These are phyloP conservation scores for Crepidotus variabilis DNA, from an alignment of 768 basidiomycete genomes.

Conservation along the genomic window DNA sequence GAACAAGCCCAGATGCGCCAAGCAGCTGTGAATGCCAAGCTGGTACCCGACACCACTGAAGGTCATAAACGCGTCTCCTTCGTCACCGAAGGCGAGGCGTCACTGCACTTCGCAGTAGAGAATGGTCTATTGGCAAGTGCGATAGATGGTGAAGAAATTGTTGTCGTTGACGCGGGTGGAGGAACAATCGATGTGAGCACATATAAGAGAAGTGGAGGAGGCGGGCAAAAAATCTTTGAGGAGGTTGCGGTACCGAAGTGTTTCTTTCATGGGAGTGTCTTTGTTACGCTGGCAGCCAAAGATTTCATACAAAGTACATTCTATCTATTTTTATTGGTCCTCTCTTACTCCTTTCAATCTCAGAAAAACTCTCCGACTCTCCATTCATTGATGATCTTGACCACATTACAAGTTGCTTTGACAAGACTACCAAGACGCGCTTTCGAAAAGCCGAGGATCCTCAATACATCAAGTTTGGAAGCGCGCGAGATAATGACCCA, in stretches of 20 bases:
- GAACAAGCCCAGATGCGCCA: slow-evolving; percentile 53
- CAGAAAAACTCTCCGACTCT: slow-evolving; percentile 11
- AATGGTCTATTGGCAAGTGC: slow-evolving; percentile 35
- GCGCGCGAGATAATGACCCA: slow-evolving; percentile 15
- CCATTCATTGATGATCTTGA: slow-evolving; percentile 13
- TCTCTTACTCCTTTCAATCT: no score
- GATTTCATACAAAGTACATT: slow-evolving; percentile 1
- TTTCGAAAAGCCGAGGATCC: slow-evolving; percentile 16
- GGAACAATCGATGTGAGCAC: slow-evolving; percentile 50
- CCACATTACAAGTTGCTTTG: slow-evolving; percentile 16
- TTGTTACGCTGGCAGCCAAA: slow-evolving; percentile 26
- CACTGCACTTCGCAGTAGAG: slow-evolving; percentile 51
- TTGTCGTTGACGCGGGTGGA: slow-evolving; percentile 26
- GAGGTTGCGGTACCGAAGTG: slow-evolving; percentile 40
- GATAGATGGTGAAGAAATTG: slow-evolving; percentile 19
- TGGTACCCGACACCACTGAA: slow-evolving; percentile 35
- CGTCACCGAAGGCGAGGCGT: slow-evolving; percentile 62
- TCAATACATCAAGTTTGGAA: slow-evolving; percentile 19
- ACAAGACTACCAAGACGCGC: slow-evolving; percentile 17
- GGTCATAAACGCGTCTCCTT: slow-evolving; percentile 42
- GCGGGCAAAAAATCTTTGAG: slow-evolving; percentile 40
- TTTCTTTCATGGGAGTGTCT: slow-evolving; percentile 41
- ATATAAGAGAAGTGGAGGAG: slow-evolving; percentile 33
- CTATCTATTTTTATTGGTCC: not conserved
- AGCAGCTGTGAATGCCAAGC: slow-evolving; percentile 47